Percentiles rank a stretch among this genome's conserved stretches.
Conservation (phyloP, 1,139 yeast genomes). For the Saccharomyces hybrid region DNA sequence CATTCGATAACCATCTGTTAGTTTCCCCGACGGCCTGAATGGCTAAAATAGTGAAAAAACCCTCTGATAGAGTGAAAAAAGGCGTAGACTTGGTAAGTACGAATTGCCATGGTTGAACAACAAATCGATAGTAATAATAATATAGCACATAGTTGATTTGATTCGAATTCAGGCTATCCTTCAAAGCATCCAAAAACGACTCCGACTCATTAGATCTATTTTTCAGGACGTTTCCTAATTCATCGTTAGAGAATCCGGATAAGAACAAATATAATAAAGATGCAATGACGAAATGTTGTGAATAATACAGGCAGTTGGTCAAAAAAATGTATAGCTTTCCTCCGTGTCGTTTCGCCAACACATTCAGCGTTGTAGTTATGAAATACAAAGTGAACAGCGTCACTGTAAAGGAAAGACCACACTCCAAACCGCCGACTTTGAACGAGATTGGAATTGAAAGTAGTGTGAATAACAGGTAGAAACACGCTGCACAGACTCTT, state of each 20-base stretch:
- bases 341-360: slow-evolving; percentile 43
- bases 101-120: slow-evolving; percentile 58
- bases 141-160: slow-evolving; percentile 10
- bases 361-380: slow-evolving; percentile 61
- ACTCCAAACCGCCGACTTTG: slow-evolving; percentile 87
- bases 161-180: background rate
- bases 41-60: slow-evolving; percentile 80
- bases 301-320: slow-evolving; percentile 45
- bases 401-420: slow-evolving; percentile 83
- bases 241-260: slow-evolving; percentile 40
- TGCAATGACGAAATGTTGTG: slow-evolving; percentile 79
- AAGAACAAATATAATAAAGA: slow-evolving; percentile 57
- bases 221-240: slow-evolving; percentile 15
- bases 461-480: slow-evolving; percentile 58
- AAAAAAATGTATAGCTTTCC: slow-evolving; percentile 47
- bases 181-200: background rate
- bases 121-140: slow-evolving; percentile 32
- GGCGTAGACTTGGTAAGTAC: slow-evolving; percentile 77
- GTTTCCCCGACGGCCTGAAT: slow-evolving; percentile 89
- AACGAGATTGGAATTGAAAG: slow-evolving; percentile 87
- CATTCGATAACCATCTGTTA: slow-evolving; percentile 49
- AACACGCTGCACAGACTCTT: slow-evolving; percentile 29
- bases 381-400: slow-evolving; percentile 65
- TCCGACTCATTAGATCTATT: slow-evolving; percentile 8
- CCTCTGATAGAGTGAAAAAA: slow-evolving; percentile 80